Conservation (phyloP, 192 early-diverging fungal species). For the Coemansia sp. region DNA sequence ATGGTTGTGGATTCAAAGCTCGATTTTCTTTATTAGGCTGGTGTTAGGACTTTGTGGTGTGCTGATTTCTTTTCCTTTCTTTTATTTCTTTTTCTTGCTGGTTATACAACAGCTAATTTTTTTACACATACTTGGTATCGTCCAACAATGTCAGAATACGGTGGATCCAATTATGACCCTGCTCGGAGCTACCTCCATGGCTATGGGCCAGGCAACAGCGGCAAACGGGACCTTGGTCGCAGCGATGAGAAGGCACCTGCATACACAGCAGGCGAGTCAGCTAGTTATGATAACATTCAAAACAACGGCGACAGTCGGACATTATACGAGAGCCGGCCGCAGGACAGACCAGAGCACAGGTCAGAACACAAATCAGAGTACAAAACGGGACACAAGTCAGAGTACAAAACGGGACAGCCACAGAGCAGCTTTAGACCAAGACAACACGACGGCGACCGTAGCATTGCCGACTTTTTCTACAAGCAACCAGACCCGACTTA, state of each 20-base stretch:
- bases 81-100: constrained; percentile 1
- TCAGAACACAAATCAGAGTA: neutral
- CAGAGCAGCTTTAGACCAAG: neutral
- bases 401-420: neutral
- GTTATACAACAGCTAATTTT: constrained; percentile 8
- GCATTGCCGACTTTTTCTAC: constrained; percentile 39
- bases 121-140: neutral
- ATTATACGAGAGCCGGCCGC: neutral
- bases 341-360: neutral
- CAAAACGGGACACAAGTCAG: neutral
- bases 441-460: constrained; percentile 6
- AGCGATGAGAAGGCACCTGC: constrained; percentile 8
- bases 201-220: neutral
- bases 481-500: constrained; percentile 38
- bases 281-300: constrained; percentile 20
- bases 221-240: constrained; percentile 2
- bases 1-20: neutral
- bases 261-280: constrained; percentile 18
- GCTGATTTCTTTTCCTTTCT: constrained; percentile 5
- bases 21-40: neutral
- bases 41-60: neutral
- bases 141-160: constrained; percentile 12
- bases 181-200: constrained; percentile 1
- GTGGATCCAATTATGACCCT: neutral
- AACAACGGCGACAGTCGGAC: constrained; percentile 10